Conservation (phyloP, 257 asterid species). For the Primulina huaijiensis region DNA sequence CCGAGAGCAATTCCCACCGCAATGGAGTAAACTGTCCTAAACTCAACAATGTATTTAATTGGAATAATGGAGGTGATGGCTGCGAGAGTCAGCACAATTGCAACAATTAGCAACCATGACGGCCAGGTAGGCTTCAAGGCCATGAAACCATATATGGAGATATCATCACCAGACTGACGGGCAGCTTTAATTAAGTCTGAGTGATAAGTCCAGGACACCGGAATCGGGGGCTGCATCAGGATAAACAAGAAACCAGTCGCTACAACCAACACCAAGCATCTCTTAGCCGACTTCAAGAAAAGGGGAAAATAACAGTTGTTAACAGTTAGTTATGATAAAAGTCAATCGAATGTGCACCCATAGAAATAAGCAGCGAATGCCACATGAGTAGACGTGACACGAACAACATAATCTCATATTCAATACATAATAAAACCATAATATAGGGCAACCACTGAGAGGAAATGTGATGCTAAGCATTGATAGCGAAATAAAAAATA, state of each 20-base stretch:
- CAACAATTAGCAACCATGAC: conserved; percentile 88
- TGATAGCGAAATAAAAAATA: neutral
- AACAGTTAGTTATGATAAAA: conserved; percentile 18
- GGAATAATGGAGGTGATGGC: conserved; percentile 92
- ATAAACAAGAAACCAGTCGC: conserved; percentile 82
- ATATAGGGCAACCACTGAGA: conserved; percentile 7
- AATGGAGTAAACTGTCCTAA: conserved; percentile 72
- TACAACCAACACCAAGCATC: conserved; percentile 79
- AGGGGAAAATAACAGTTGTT: conserved; percentile 8
- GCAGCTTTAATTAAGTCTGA: conserved; percentile 78
- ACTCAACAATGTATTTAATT: conserved; percentile 77
- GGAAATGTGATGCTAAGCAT: neutral
- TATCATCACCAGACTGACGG: conserved; percentile 86
- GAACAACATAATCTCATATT: neutral
- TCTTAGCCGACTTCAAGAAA: conserved; percentile 77
- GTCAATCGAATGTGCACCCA: neutral
- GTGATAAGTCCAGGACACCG: conserved; percentile 75
- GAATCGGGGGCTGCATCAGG: conserved; percentile 92
- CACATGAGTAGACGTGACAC: conserved; percentile 8
- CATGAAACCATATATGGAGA: conserved; percentile 89
- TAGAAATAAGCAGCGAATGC: conserved; percentile 4
- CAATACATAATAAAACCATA: neutral
- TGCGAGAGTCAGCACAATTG: conserved; percentile 85
- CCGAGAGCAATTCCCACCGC: conserved; percentile 89
- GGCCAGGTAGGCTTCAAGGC: conserved; percentile 95